Base-by-base conservation (phyloP, 1,139 yeast genomes). In the Debaryomyces fabryi region DNA sequence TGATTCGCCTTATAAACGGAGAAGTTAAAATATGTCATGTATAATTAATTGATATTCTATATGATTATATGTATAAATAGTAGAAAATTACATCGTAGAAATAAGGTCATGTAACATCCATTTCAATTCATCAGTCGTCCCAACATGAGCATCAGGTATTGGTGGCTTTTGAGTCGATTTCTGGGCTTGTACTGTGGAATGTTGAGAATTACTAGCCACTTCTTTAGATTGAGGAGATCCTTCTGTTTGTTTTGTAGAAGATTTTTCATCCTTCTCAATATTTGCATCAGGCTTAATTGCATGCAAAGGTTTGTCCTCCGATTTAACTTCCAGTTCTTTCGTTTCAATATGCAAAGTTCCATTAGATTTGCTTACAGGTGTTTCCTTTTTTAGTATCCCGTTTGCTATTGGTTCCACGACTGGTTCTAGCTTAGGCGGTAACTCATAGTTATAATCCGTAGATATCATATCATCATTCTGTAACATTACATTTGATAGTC, bases 61-160 rank as follows among this genome's bases (percentile, higher is more conserved):
- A 43, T 23, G 20, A 39, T 32, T 37, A 40, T 24, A 36, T 27
- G 23, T 37, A 46, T 35, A 46, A 23, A 23, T 38, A 25, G 23
- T 35, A 24, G 36, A 13, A 37, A 42, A 44, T 61, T 60, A 71
- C 68, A 70, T 68, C 5, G 74, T 66, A 15, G 74, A 62, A 10
- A 72, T 62, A 51, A 76, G 66, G 52, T 86, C 92, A 65, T 83
- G 85, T 39, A 87, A 74, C 46, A 86, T 72, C 88, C 90, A 83
- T 56, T 83, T 82, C 53, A 87, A 69, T 60, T 87, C 95, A 53
- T 85, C 87, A 23, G 81, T 76, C 0, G 85, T 74, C 5, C 92
- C 92, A 35, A 81, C 68, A 58, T 79, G 81, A 7, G 68, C 52
- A 40, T 40, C 43, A 21, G 25, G 13, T 15, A 29, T 4, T 6